phyloP scores from a whole-genome alignment of 2,329 filamentous ascomycete species.

The Tolypocladium tundrense region DNA sequence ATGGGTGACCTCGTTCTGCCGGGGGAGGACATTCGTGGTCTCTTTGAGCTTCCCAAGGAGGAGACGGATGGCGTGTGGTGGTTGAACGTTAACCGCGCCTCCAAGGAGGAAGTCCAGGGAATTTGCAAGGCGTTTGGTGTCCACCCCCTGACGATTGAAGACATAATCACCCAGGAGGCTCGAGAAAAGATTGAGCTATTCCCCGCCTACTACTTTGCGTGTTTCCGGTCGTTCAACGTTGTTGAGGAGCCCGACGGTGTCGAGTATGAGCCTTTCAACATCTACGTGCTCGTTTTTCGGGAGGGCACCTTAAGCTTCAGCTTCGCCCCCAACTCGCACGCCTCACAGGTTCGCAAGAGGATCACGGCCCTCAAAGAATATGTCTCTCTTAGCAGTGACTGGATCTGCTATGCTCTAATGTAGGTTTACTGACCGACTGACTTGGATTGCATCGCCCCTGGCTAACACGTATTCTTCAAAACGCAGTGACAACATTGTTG shows the following conservation, averaged over 20 bases:
- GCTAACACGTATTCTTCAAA: conserved; percentile 11
- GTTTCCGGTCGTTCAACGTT: conserved; percentile 82
- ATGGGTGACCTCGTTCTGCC: conserved; percentile 81
- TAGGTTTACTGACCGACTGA: conserved; percentile 31
- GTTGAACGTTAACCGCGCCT: conserved; percentile 88
- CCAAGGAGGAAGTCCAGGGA: conserved; percentile 75
- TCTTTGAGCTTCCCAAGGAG: conserved; percentile 61
- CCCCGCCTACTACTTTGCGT: conserved; percentile 95
- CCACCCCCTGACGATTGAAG: conserved; percentile 90
- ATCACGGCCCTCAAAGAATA: conserved; percentile 93
- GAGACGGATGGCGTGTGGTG: conserved; percentile 86
- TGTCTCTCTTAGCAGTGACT: conserved; percentile 87
- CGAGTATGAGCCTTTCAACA: conserved; percentile 89
- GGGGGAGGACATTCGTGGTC: conserved; percentile 77
- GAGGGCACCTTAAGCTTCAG: conserved; percentile 94
- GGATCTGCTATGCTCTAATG: conserved; percentile 99
- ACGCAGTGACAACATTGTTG: conserved; percentile 83
- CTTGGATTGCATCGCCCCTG: no score
- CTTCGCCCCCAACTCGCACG: conserved; percentile 79
- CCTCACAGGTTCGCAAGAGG: conserved; percentile 78
- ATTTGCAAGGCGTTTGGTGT: conserved; percentile 93
- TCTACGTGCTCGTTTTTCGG: conserved; percentile 93
- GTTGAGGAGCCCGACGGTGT: conserved; percentile 69
- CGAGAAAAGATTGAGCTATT: conserved; percentile 98
- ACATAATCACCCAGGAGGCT: conserved; percentile 89